Base-by-base conservation (phyloP, 2,329 filamentous ascomycete genomes). In the Alternaria burnsii region DNA sequence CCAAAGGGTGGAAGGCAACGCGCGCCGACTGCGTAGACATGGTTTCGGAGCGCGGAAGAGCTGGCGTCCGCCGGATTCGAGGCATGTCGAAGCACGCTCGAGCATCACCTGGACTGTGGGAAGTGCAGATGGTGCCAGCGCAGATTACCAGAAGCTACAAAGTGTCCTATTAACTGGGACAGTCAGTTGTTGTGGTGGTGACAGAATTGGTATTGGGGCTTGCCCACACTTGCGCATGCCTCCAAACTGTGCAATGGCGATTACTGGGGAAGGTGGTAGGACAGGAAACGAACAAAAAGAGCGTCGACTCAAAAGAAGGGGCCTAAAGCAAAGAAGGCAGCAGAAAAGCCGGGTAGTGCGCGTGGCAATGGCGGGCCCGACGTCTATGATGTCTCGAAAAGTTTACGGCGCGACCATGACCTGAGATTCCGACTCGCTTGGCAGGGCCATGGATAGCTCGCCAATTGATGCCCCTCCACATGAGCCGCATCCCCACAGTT, bases 61-160 rank as follows among this genome's bases (percentile, higher is more conserved):
- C 69, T 82, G 80, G 74, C 83, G 82, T 74, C 84, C 80, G 81
- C 84, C 83, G 77, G 82, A 81, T 80, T 86, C 81, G 81, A 87
- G 82, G 79, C 84, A 87, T 86, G 81, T 80, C 76, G 82, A 82
- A 74, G 84, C 84, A 71, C 83, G 84, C 84, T 87, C 85, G 75
- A 87, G 84, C 85, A 87, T 87, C 68, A 75, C 74, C 77, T 66
- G 65, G 64, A 56, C 64, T 54, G 63, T 63, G 54, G 47, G 43
- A 55, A 67, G 63, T 58, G 69, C 62, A 67, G 63, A 66, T 61
- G 57, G 62, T 61, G 64, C 59, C 59, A 63, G 67, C 60, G 58
- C 60, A 54, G 59, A 70, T 67, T 72, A 71, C 64, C 68, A 65
- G 61, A 56, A 54, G 41, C n/a, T 40, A 20, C 46, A 24, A 47